Percentiles rank a stretch among this genome's conserved stretches.
These are phyloP conservation scores for Lodderomyces elongisporus DNA, from an alignment of 1,139 yeast species.

Conservation along the genomic window DNA sequence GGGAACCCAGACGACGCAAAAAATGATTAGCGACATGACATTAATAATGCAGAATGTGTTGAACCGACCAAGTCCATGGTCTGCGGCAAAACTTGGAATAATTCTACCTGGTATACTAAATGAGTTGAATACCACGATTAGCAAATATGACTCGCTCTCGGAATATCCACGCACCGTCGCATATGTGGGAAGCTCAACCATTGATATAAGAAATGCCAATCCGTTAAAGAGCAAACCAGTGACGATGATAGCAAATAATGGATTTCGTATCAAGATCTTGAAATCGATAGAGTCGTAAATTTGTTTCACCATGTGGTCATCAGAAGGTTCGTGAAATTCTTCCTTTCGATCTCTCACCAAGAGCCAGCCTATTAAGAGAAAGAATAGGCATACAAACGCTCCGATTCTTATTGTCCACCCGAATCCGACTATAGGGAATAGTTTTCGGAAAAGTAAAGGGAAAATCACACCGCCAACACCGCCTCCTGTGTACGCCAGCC, in stretches of 20 bases:
- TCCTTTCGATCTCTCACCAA: conserved; percentile 20
- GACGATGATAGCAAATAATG: conserved; percentile 23
- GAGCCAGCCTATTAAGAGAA: conserved; percentile 14
- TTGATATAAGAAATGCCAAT: conserved; percentile 22
- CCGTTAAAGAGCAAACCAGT: conserved; percentile 29
- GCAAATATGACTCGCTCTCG: conserved; percentile 18
- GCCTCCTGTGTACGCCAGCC: conserved; percentile 24
- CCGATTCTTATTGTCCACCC: conserved; percentile 27
- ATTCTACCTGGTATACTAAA: conserved; percentile 27
- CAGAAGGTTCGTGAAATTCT: conserved; percentile 14
- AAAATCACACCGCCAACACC: conserved; percentile 26
- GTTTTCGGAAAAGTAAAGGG: conserved; percentile 20
- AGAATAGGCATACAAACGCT: conserved; percentile 18
- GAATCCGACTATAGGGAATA: conserved; percentile 23
- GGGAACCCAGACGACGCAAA: conserved; percentile 24
- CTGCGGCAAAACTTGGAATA: conserved; percentile 27
- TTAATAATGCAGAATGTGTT: conserved; percentile 22
- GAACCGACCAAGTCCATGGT: conserved; percentile 25
- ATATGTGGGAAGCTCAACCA: conserved; percentile 25
- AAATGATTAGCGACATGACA: conserved; percentile 17
- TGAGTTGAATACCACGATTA: conserved; percentile 26
- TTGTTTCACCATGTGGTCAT: conserved; percentile 11
- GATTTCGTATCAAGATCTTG: conserved; percentile 20
- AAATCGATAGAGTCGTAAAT: conserved; percentile 24
- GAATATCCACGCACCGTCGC: conserved; percentile 24